Evolutionary conservation across 768 basidiomycete genomes (phyloP).

Genomic region (Lactarius akahatsu): DNA sequence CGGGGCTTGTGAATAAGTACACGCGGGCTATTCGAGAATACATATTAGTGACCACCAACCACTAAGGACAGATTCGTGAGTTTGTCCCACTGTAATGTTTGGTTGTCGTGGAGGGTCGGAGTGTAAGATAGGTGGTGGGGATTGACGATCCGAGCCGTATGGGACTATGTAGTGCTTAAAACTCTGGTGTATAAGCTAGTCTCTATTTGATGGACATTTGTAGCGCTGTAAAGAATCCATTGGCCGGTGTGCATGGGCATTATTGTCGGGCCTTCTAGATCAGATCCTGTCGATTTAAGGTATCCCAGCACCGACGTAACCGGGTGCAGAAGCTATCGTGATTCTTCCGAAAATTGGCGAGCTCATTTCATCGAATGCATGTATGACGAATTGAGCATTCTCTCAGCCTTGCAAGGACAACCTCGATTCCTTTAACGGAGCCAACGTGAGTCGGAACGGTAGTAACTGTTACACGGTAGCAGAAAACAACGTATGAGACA

Average conservation of each 20-base stretch:
- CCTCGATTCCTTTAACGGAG: background rate
- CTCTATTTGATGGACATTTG: background rate
- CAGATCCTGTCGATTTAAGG: no score
- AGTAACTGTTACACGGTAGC: background rate
- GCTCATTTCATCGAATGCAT: no score
- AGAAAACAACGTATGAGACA: background rate
- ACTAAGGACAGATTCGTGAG: background rate
- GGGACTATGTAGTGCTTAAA: background rate
- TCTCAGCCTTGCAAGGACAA: background rate
- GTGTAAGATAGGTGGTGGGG: background rate
- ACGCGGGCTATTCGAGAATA: background rate
- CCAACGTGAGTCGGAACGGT: background rate
- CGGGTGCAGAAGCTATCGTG: no score
- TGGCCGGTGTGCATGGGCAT: no score
- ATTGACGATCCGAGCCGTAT: background rate
- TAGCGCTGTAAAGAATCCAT: background rate
- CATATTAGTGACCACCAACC: background rate
- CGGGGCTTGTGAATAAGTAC: background rate
- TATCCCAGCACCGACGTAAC: no score
- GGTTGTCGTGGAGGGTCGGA: background rate
- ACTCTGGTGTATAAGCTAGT: background rate
- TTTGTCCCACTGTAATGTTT: background rate
- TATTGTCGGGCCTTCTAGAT: no score
- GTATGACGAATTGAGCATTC: no score
- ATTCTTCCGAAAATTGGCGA: background rate